Evolutionary conservation across 2,329 filamentous ascomycete genomes (phyloP), one percentile per base, ranked within the genome.

Genomic region (Aspergillus unguis): DNA sequence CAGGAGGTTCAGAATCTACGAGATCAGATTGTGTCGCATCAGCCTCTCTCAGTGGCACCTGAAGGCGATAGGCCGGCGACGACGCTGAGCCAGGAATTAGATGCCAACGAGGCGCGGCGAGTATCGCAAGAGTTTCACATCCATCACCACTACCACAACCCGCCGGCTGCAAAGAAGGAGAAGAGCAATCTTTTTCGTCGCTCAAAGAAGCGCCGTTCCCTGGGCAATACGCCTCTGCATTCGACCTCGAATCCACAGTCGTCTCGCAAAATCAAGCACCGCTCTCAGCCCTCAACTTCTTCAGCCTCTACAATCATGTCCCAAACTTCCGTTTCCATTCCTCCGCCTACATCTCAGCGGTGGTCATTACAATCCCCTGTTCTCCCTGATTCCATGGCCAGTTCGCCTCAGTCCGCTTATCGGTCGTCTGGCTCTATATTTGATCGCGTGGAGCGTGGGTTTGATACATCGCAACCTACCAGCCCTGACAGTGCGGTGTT

Each of bases 111-210:
- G 37, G 63, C 73, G 28, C 70, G 74, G 31, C 73, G 70, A 17
- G 59, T 81, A 2, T 86, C 87, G 0, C 87, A 89, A 63, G 89
- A 94, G 63, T 75, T 96, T 10, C 92, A 96, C 63, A 88, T 97
- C 42, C 92, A 97, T 65, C 92, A 97, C 64, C 92, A 97, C 67
- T 96, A 96, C 66, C 91, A 96, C 60, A 82, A 86, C 8, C 75
- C 84, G 1, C 68, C 86, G n/a, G 72, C 82, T 2, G 67, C 74
- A 29, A 56, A 80, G 48, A 85, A 84, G 67, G 77, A 80, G 23
- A 85, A 88, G 53, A 65, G 69, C 11, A 47, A 71, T 38, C 62
- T 71, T 3, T 68, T 76, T 50, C 81, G 82, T 59, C 85, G 85
- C 54, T 76, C 82, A 6, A 89, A 85, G 73, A 95, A 90, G 74